phyloP scores from a whole-genome alignment of 768 basidiomycete genomes.

The Gloeopeniophorella convolvens region DNA sequence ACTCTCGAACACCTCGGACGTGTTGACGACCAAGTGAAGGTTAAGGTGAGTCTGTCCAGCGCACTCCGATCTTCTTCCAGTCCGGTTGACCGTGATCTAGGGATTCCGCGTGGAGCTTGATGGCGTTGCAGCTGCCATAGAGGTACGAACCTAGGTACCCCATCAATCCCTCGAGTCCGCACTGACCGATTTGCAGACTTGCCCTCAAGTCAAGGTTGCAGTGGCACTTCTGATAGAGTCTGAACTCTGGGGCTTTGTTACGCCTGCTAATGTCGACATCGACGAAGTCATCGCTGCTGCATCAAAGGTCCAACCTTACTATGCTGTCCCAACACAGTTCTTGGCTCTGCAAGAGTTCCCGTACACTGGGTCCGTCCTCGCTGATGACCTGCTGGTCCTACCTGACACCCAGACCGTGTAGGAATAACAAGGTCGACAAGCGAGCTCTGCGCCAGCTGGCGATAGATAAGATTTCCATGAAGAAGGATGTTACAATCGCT shows the following conservation, averaged over 20 bases:
- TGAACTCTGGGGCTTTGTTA: conserved; percentile 51
- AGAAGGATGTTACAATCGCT: not conserved
- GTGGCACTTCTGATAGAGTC: conserved; percentile 45
- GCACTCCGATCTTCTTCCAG: no score
- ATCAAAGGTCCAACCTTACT: conserved; percentile 50
- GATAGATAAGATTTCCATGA: not conserved
- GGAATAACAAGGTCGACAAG: conserved; percentile 35
- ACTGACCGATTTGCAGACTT: conserved; percentile 31
- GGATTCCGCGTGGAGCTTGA: conserved; percentile 62
- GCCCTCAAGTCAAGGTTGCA: conserved; percentile 38
- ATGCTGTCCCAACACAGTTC: conserved; percentile 47
- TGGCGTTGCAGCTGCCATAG: conserved; percentile 54
- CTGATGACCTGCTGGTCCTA: not conserved
- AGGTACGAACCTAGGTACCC: conserved; percentile 33
- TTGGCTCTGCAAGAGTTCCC: conserved; percentile 42
- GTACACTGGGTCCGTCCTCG: conserved; percentile 39
- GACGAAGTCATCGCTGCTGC: conserved; percentile 40
- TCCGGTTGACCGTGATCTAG: conserved; percentile 25
- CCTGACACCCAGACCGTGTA: conserved; percentile 19
- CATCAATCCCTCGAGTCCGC: conserved; percentile 13
- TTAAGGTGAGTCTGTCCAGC: conserved; percentile 44
- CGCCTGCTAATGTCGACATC: conserved; percentile 32
- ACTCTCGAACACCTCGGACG: conserved; percentile 52
- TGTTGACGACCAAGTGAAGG: conserved; percentile 58
- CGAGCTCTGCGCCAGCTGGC: conserved; percentile 22